phyloP scores from a whole-genome alignment of 257 asterid species.

The Craterostigma plantagineum region DNA sequence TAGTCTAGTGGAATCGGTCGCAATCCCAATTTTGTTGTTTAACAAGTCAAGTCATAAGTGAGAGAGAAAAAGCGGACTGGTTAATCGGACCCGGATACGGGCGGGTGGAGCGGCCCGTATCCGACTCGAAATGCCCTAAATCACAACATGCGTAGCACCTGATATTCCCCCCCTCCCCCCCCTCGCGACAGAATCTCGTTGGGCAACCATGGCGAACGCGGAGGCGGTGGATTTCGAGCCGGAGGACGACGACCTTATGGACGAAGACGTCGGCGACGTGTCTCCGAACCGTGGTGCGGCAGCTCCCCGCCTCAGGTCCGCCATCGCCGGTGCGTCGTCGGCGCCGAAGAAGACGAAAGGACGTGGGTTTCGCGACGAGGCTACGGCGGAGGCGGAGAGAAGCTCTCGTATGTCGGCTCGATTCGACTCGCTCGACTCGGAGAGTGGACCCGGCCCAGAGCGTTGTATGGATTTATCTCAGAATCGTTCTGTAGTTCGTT shows the following conservation, averaged over 20 bases:
- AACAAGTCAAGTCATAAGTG: too few relatives aligned
- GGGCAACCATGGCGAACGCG: slow-evolving; percentile 45
- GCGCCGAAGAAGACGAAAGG: slow-evolving; percentile 87
- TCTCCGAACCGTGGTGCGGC: slow-evolving; percentile 23
- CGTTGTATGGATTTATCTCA: slow-evolving; percentile 41
- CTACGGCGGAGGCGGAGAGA: slow-evolving; percentile 65
- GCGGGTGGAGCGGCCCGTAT: too few relatives aligned
- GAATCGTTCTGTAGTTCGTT: too few relatives aligned
- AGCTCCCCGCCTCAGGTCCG: slow-evolving; percentile 66
- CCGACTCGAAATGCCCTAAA: too few relatives aligned
- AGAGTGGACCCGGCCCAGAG: slow-evolving; percentile 94
- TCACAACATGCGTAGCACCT: too few relatives aligned
- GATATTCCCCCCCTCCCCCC: too few relatives aligned
- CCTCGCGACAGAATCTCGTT: too few relatives aligned
- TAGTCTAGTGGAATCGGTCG: too few relatives aligned
- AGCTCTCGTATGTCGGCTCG: slow-evolving; percentile 78
- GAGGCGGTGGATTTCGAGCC: slow-evolving; percentile 97
- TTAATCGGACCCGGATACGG: too few relatives aligned
- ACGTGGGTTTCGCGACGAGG: slow-evolving; percentile 86
- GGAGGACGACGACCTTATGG: slow-evolving; percentile 97
- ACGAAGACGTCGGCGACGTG: slow-evolving; percentile 61
- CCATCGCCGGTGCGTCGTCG: slow-evolving; percentile 45
- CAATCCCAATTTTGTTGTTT: too few relatives aligned
- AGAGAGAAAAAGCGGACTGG: too few relatives aligned
- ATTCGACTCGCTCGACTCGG: slow-evolving; percentile 64